Evolutionary conservation across 2,329 filamentous ascomycete species (phyloP).

Genomic region (Cercospora sp.): DNA sequence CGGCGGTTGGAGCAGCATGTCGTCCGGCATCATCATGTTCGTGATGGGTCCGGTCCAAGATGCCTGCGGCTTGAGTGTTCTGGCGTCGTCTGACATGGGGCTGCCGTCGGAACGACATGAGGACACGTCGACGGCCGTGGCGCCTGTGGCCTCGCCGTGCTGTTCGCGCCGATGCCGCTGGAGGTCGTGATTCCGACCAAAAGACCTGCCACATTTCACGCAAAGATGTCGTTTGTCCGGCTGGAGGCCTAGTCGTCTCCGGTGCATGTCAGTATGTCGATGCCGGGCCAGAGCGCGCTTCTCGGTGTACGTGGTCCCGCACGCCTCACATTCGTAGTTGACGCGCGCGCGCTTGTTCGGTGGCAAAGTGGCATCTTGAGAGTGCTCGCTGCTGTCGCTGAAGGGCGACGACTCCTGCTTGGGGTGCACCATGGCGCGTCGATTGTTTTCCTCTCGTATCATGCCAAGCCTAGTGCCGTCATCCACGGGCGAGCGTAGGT

Average conservation of each 20-base stretch:
- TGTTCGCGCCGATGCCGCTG: slow-evolving; percentile 32
- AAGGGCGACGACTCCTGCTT: slow-evolving; percentile 11
- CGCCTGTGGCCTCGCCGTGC: slow-evolving; percentile 25
- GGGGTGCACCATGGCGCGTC: slow-evolving; percentile 2
- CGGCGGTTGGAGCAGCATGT: slow-evolving; percentile 10
- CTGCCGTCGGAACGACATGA: slow-evolving; percentile 14
- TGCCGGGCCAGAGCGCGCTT: slow-evolving; percentile 33
- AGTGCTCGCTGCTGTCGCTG: slow-evolving; percentile 18
- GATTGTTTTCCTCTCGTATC: slow-evolving; percentile 16
- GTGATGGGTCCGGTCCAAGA: slow-evolving; percentile 14
- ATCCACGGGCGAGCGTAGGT: slow-evolving; percentile 11
- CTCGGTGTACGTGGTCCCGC: slow-evolving; percentile 29
- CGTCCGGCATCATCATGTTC: slow-evolving; percentile 11
- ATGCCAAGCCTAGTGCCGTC: slow-evolving; percentile 12
- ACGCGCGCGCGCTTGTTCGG: slow-evolving; percentile 18
- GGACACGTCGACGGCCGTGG: slow-evolving; percentile 14
- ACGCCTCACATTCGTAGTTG: slow-evolving; percentile 21
- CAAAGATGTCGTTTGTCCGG: slow-evolving; percentile 31
- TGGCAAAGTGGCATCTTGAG: slow-evolving; percentile 14
- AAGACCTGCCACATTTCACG: slow-evolving; percentile 27
- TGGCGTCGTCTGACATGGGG: slow-evolving; percentile 2
- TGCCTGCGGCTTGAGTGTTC: background rate
- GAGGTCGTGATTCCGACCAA: slow-evolving; percentile 33
- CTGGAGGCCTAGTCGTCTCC: slow-evolving; percentile 28
- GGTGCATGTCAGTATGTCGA: slow-evolving; percentile 32